Base-by-base conservation (phyloP, 2,329 filamentous ascomycete genomes). In the Colletotrichum tanaceti region DNA sequence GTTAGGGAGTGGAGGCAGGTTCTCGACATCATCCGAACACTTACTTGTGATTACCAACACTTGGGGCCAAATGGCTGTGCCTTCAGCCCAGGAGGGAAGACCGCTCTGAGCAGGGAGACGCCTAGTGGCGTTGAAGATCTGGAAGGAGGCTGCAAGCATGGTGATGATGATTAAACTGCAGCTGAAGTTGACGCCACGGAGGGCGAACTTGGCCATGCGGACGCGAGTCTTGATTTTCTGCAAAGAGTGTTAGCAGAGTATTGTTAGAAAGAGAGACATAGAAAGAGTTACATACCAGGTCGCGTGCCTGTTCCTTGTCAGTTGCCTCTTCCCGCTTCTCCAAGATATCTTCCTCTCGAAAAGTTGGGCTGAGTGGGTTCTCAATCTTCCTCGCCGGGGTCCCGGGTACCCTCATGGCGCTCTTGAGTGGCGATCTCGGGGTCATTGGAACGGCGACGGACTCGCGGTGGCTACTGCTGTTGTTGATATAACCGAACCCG, bases 111-210 rank as follows among this genome's bases (percentile, higher is more conserved):
- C 76, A 41, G 94, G 89, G 2, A 99, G 84, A 18, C 81, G 62
- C 77, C 88, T 93, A 68, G 96, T 98, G 58, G 94, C 88, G 79
- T 96, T 93, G 88, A 99, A 99, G 79, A 99, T 94, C 73, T 90
- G 84, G 76, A 99, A 93, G 4, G 93, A 93, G n/a, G 93, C 88
- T 16, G 92, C 90, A 62, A 99, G 84, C 88, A 99, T 95, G 71
- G 94, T 86, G 66, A 99, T 87, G 72, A 99, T 93, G 77, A 99
- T 98, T 70, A 98, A 86, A 79, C 93, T 95, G 85, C 96, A 99
- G 80, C 93, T 94, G 80, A 99, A 98, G 86, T 95, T 98, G 82
- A 98, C 92, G 65, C 93, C 91, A 72, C 96, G 91, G n/a, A 99
- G 90, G 71, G 97, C 89, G 74, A 98, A 91, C 84, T 99, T 99